These are phyloP conservation scores for Pyrenophora teres DNA, from an alignment of 2,329 filamentous ascomycete genomes.

Conservation along the genomic window DNA sequence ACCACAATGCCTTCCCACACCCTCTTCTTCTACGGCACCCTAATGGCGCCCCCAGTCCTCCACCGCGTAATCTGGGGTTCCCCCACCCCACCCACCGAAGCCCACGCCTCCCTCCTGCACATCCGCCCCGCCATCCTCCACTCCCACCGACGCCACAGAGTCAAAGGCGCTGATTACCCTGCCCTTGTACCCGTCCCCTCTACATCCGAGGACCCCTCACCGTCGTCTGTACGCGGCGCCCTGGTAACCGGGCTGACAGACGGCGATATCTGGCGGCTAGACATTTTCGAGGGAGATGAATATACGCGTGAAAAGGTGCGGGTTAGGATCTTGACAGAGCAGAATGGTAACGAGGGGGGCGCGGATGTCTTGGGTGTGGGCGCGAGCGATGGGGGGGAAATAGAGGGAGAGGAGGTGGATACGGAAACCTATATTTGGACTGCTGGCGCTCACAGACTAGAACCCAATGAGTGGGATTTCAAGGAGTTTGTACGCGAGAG, in stretches of 20 bases:
- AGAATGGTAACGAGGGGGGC: slow-evolving; percentile 7
- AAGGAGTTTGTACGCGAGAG: slow-evolving; percentile 80
- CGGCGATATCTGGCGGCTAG: slow-evolving; percentile 74
- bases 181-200: slow-evolving; percentile 64
- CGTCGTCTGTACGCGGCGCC: slow-evolving; percentile 67
- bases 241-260: slow-evolving; percentile 77
- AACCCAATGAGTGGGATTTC: slow-evolving; percentile 85
- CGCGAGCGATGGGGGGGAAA: slow-evolving; percentile 32
- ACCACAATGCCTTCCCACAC: slow-evolving; percentile 48
- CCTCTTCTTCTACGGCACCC: slow-evolving; percentile 70
- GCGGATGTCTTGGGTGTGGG: slow-evolving; percentile 37
- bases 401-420: slow-evolving; percentile 48
- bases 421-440: slow-evolving; percentile 60
- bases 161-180: slow-evolving; percentile 76
- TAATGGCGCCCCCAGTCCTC: slow-evolving; percentile 88
- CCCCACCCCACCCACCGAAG: slow-evolving; percentile 54
- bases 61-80: slow-evolving; percentile 78
- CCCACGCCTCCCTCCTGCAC: slow-evolving; percentile 60
- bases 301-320: slow-evolving; percentile 63
- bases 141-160: slow-evolving; percentile 71
- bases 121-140: slow-evolving; percentile 77
- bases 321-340: slow-evolving; percentile 49
- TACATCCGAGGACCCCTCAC: background rate
- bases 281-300: slow-evolving; percentile 79
- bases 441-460: slow-evolving; percentile 57